Percentiles rank a stretch among this genome's conserved stretches.
These are phyloP conservation scores for Phoma sp. DNA, from an alignment of 2,329 filamentous ascomycete species.

Conservation along the genomic window DNA sequence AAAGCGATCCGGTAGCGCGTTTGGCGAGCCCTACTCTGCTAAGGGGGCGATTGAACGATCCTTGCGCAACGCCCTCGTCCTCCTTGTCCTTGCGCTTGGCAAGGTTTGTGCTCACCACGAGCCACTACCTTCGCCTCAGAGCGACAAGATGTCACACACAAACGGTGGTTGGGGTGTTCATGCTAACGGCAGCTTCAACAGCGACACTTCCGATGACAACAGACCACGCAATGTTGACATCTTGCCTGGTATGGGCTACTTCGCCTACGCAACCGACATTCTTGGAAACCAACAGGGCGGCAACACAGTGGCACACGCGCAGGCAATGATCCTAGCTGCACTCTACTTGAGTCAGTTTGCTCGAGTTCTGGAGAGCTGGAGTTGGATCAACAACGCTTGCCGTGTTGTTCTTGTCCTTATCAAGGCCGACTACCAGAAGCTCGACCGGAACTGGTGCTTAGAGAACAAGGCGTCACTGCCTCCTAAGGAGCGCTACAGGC, in stretches of 20 bases:
- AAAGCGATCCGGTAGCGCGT: slow-evolving; percentile 43
- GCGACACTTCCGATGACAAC: slow-evolving; percentile 32
- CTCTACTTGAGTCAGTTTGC: slow-evolving; percentile 90
- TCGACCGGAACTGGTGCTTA: slow-evolving; percentile 32
- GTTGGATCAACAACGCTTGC: slow-evolving; percentile 69
- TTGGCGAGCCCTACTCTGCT: slow-evolving; percentile 34
- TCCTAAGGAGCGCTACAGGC: slow-evolving; percentile 39
- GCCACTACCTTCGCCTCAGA: slow-evolving; percentile 64
- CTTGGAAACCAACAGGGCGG: slow-evolving; percentile 81
- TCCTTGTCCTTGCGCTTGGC: slow-evolving; percentile 84
- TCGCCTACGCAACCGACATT: slow-evolving; percentile 84
- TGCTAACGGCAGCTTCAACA: slow-evolving; percentile 46
- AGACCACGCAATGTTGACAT: slow-evolving; percentile 75
- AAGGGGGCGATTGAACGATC: slow-evolving; percentile 38
- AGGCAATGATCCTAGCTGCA: slow-evolving; percentile 83
- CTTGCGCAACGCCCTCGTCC: slow-evolving; percentile 74
- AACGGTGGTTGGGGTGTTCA: slow-evolving; percentile 34
- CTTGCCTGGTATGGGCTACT: slow-evolving; percentile 90
- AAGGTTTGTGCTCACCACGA: slow-evolving; percentile 72
- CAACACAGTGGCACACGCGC: slow-evolving; percentile 82
- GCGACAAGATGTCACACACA: slow-evolving; percentile 47
- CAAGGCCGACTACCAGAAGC: slow-evolving; percentile 61
- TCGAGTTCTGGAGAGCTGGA: slow-evolving; percentile 84
- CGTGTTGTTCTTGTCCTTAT: slow-evolving; percentile 74
- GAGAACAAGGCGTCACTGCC: slow-evolving; percentile 22